These are phyloP conservation scores for Cordia subcordata DNA, from an alignment of 257 asterid genomes.

Conservation along the genomic window DNA sequence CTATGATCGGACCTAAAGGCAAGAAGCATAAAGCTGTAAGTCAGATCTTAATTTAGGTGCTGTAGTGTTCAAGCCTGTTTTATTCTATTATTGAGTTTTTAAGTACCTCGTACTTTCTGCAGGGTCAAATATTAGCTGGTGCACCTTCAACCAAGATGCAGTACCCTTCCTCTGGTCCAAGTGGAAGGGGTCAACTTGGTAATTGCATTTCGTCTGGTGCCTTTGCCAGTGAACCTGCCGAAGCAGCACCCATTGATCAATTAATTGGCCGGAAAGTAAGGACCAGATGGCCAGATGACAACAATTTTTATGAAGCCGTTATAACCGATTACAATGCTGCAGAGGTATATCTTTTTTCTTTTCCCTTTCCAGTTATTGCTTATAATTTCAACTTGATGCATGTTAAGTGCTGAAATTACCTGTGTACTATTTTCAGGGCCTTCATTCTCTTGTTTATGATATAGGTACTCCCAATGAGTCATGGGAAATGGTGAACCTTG, in stretches of 20 bases:
- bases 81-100: no score
- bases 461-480: slow-evolving; percentile 49
- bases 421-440: slow-evolving; percentile 39
- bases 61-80: no score
- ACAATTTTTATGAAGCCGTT: slow-evolving; percentile 86
- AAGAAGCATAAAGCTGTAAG: slow-evolving; percentile 66
- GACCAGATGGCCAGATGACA: slow-evolving; percentile 99
- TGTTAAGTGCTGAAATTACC: slow-evolving; percentile 9
- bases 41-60: slow-evolving; percentile 1
- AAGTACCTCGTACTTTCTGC: background rate
- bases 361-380: no score
- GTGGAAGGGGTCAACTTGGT: slow-evolving; percentile 75
- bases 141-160: slow-evolving; percentile 66
- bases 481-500: slow-evolving; percentile 67
- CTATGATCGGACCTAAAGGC: slow-evolving; percentile 52
- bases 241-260: slow-evolving; percentile 48
- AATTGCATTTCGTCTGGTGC: slow-evolving; percentile 56
- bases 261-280: slow-evolving; percentile 82
- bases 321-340: slow-evolving; percentile 59
- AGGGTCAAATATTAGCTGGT: slow-evolving; percentile 51
- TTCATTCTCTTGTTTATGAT: slow-evolving; percentile 70
- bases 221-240: slow-evolving; percentile 50
- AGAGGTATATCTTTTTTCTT: slow-evolving; percentile 43
- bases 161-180: slow-evolving; percentile 56
- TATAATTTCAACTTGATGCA: slow-evolving; percentile 8